Base-by-base conservation (phyloP, 805 yeast genomes). In the Yamadazyma sp. region DNA sequence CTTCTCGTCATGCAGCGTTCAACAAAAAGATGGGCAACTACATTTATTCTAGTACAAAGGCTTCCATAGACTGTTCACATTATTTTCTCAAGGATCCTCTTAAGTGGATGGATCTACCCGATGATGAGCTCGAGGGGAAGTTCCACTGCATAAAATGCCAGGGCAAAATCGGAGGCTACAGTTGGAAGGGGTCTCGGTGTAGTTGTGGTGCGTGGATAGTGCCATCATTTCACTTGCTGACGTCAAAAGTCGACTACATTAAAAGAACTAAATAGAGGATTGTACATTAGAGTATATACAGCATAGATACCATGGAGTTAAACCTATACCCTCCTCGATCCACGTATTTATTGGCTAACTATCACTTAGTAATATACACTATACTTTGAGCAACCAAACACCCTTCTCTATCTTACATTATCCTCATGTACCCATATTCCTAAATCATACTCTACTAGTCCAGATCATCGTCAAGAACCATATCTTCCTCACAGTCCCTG, bases 141-240 rank as follows among this genome's bases (percentile, higher is more conserved):
- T 78, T 93, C 29, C 58, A 64, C 8, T 93, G 99, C 59, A 30
- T 31, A 8, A 83, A 82, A 53, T 93, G 99, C 65, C 67, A 68
- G 4, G 70, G 84, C 11, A 93, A 91, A 62, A 77, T 93, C 2
- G 99, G 99, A 10, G 89, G 87, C 0, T 93, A 89, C 57, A 78
- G 82, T 45, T 93, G 99, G 99, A 85, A 82, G 52, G 99, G 99
- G 0, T 79, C 91, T 2, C 68, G 95, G 50, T 93, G 99, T 59
- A 79, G 93, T 41, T 93, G 99, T 60, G 97, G 97, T 2, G 79
- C 78, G 50, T 93, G 99, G 99, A 82, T 91, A 71, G 75, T 87
- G 7, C 99, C 99, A 0, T 95, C 95, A 1, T 73, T 93, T 42
- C 87, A 85, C 57, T 60, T 93, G 38, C 89, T 82, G 57, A 69